phyloP scores from a whole-genome alignment of 305 asterid genomes.

The Rubia tinctorum region DNA sequence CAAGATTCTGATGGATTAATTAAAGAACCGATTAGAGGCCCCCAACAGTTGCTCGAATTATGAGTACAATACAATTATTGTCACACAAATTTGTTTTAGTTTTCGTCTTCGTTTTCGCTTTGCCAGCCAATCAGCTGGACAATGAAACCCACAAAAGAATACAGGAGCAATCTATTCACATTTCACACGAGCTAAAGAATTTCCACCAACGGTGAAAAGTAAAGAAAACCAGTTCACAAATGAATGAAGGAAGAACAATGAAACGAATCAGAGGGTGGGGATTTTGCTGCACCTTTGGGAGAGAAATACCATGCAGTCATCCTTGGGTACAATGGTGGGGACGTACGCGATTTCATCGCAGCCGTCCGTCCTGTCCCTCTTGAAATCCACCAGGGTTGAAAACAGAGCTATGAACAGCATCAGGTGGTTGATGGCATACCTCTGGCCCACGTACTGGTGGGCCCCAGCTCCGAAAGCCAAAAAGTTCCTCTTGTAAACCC shows the following conservation, averaged over 20 bases:
- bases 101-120: too few relatives aligned
- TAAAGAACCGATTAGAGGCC: neutral
- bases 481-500: conserved; percentile 7
- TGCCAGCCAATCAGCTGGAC: neutral
- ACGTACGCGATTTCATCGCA: conserved; percentile 11
- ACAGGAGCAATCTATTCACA: neutral
- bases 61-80: neutral
- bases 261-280: neutral
- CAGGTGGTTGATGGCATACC: conserved; percentile 15
- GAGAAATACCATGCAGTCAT: conserved; percentile 3
- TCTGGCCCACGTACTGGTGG: conserved; percentile 10
- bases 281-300: conserved; percentile 1
- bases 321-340: conserved; percentile 8
- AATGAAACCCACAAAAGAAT: neutral
- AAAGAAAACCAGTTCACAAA: neutral
- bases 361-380: conserved; percentile 8
- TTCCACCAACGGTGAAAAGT: neutral
- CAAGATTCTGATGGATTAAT: neutral
- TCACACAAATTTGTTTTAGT: too few relatives aligned
- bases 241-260: neutral
- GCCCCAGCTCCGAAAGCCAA: conserved; percentile 13
- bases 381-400: conserved; percentile 6
- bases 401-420: conserved; percentile 12
- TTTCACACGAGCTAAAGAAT: neutral
- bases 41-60: neutral